Conservation (phyloP, 495 filamentous ascomycete species). For the Daldinia caldariorum region DNA sequence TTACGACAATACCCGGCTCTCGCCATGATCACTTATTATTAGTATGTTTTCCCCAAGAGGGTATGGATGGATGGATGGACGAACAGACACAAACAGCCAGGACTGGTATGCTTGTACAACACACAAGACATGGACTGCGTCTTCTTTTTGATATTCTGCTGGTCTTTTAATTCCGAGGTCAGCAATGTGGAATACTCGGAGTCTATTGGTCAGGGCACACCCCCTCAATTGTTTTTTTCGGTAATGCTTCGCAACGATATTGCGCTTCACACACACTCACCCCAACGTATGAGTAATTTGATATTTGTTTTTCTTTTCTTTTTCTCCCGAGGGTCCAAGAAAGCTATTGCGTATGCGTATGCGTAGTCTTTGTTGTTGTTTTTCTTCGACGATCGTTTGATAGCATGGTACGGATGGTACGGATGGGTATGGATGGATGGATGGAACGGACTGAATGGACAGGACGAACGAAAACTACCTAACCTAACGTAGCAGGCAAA, state of each 20-base stretch:
- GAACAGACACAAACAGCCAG: background rate
- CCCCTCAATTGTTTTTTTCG: constrained; percentile 13
- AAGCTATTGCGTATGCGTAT: constrained; percentile 3
- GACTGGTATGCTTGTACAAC: constrained; percentile 32
- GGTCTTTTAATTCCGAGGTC: constrained; percentile 16
- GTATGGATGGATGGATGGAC: constrained; percentile 25
- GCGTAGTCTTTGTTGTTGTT: background rate
- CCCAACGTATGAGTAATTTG: background rate
- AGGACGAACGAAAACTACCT: background rate
- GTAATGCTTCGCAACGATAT: constrained; percentile 6
- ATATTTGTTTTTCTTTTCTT: background rate
- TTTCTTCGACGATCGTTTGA: background rate
- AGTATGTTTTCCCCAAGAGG: constrained; percentile 24
- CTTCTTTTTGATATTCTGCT: background rate
- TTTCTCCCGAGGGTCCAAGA: background rate
- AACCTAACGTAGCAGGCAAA: background rate
- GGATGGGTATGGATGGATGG: background rate
- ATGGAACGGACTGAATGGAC: background rate
- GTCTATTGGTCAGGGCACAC: constrained; percentile 29
- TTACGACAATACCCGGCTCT: constrained; percentile 41
- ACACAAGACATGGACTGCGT: constrained; percentile 16
- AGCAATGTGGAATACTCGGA: constrained; percentile 32
- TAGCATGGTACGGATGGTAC: background rate
- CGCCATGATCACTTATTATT: constrained; percentile 34
- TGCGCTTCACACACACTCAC: constrained; percentile 2